Evolutionary conservation across 2,329 filamentous ascomycete genomes (phyloP).

Genomic region (Paraphoma sp.): DNA sequence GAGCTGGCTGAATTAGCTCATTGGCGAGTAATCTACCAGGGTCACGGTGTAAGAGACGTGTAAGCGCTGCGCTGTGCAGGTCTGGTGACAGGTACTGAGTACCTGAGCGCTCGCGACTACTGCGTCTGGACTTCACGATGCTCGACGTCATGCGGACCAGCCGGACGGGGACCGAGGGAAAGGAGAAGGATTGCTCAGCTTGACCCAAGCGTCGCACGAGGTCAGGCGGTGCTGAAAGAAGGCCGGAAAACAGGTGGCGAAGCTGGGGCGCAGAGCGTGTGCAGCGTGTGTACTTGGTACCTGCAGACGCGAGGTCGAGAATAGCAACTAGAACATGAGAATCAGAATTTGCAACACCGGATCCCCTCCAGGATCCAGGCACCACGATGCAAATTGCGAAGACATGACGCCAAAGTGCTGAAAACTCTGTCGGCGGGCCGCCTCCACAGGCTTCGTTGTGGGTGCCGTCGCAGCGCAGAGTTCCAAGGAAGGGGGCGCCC

Average conservation of each 20-base stretch:
- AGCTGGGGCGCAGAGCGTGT: not conserved
- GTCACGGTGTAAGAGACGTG: slow-evolving; percentile 1
- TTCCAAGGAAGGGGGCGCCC: not conserved
- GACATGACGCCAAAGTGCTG: not conserved
- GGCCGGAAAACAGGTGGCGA: not conserved
- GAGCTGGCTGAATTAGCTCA: slow-evolving; percentile 3
- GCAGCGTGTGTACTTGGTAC: not conserved
- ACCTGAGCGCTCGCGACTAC: slow-evolving; percentile 8
- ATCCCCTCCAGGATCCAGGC: not conserved
- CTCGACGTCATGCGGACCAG: slow-evolving; percentile 40
- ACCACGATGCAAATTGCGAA: not conserved
- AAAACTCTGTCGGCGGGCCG: slow-evolving; percentile 7
- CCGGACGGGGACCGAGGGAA: not conserved
- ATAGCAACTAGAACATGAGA: not conserved
- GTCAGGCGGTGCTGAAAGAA: not conserved
- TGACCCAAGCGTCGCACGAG: not conserved
- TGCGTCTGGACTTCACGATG: slow-evolving; percentile 41
- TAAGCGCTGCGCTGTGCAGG: slow-evolving; percentile 13
- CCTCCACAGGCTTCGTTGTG: slow-evolving; percentile 2
- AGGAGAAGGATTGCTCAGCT: slow-evolving; percentile 1
- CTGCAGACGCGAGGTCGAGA: slow-evolving; percentile 2
- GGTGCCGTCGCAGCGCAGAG: not conserved
- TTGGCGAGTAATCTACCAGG: slow-evolving; percentile 1
- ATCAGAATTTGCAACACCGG: not conserved
- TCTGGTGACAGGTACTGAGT: slow-evolving; percentile 3